Conservation (phyloP, 495 filamentous ascomycete species). For the Neurospora cerealis region DNA sequence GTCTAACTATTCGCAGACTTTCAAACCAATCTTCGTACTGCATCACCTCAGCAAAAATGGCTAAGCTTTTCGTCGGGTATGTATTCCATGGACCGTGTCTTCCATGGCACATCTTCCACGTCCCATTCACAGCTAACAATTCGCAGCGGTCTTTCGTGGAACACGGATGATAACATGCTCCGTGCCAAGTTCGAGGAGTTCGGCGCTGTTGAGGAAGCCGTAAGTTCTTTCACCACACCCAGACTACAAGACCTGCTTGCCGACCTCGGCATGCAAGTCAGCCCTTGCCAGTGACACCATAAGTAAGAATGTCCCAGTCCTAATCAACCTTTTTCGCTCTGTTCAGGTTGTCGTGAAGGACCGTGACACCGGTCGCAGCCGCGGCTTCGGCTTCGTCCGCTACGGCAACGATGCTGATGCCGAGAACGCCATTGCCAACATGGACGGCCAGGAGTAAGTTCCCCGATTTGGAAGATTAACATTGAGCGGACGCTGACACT, state of each 20-base stretch:
- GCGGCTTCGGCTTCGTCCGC: conserved; percentile 94
- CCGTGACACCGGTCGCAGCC: conserved; percentile 88
- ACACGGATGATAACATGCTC: conserved; percentile 80
- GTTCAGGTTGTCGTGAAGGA: conserved; percentile 91
- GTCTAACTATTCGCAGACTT: background rate
- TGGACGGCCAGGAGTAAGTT: conserved; percentile 92
- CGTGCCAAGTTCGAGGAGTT: conserved; percentile 83
- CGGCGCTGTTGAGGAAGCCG: conserved; percentile 83
- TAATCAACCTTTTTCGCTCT: conserved; percentile 7
- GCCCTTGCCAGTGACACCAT: background rate
- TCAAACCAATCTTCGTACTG: background rate
- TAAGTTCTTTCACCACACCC: conserved; percentile 38
- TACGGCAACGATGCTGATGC: conserved; percentile 77
- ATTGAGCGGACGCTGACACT: conserved; percentile 9
- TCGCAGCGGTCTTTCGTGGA: conserved; percentile 87
- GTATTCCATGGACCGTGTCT: conserved; percentile 14
- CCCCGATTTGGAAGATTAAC: background rate
- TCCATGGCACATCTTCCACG: background rate
- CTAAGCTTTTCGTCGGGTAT: conserved; percentile 89
- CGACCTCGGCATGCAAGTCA: background rate
- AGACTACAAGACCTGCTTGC: background rate
- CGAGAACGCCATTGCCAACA: conserved; percentile 62
- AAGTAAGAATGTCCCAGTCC: background rate
- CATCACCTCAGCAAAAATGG: conserved; percentile 44
- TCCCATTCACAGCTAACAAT: background rate